Evolutionary conservation across 768 basidiomycete genomes (phyloP), one percentile per base, ranked within the genome.

Genomic region (Podaxis rugospora): DNA sequence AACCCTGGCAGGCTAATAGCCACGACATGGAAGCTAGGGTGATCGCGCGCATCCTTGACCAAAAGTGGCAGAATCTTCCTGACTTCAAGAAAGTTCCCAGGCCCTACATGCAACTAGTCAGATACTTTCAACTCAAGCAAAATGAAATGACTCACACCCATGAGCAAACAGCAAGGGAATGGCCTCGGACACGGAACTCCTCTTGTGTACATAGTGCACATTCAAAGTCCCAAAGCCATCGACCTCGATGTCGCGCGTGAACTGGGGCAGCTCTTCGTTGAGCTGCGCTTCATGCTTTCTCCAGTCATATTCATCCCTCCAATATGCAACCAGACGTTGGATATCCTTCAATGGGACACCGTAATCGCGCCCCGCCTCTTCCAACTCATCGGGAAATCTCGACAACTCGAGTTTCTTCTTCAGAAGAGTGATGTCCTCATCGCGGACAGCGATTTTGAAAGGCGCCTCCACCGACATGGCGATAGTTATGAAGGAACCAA

Each of bases 21-120:
- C 0, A 89, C 84, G n/a, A 88, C 84, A 61, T 88, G 87, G 66
- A 87, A 87, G 37, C 76, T 78, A 1, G 84, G 84, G 42, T 80
- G 73, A 0, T 79, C 75, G 1, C 72, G 57, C 3, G 79, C 76
- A 0, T 72, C 72, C 14, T 75, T 65, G 0, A 78, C 74, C 56
- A 89, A 72, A 14, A 86, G 65, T 0, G 86, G 82, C 0, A 88
- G 71, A 3, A 88, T 69, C 71, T 87, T 88, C 57, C 74, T 69
- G 5, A 80, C 81, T 72, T 89, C 87, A 5, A 80, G 63, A 66
- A 86, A 83, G 65, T 78, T 74, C 28, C 86, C 85, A 0, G 85
- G 86, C 85, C 84, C 86, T 86, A 53, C 27, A 60, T n/a, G 56
- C 27, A 51, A 42, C 13, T 10, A 42, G 13, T 35, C 21, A 53